Evolutionary conservation across 805 yeast species (phyloP).

Genomic region (Candida boleticola): DNA sequence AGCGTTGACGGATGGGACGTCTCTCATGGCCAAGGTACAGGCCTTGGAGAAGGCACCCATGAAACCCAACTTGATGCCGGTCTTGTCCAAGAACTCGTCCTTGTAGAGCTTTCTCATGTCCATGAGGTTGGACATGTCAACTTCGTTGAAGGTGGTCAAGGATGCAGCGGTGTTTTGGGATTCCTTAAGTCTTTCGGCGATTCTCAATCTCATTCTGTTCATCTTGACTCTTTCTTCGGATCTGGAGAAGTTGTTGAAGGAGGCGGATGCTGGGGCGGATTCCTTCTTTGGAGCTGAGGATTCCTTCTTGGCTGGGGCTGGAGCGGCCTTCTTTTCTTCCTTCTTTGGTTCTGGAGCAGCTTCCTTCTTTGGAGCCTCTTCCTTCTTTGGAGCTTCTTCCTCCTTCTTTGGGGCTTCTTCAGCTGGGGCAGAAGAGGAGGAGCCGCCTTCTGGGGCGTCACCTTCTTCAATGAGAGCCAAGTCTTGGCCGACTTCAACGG

Average conservation of each 20-base stretch:
- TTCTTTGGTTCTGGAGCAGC: slow-evolving; percentile 24
- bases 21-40: slow-evolving; percentile 86
- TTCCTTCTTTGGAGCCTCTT: slow-evolving; percentile 25
- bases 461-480: slow-evolving; percentile 82
- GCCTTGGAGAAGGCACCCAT: slow-evolving; percentile 99
- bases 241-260: slow-evolving; percentile 63
- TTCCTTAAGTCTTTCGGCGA: slow-evolving; percentile 98
- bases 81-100: slow-evolving; percentile 91
- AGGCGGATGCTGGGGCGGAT: slow-evolving; percentile 28
- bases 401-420: slow-evolving; percentile 15
- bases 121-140: slow-evolving; percentile 89
- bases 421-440: slow-evolving; percentile 34
- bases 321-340: slow-evolving; percentile 26
- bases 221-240: slow-evolving; percentile 89
- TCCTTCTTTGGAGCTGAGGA: slow-evolving; percentile 23
- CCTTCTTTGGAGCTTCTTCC: slow-evolving; percentile 24
- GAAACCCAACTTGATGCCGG: slow-evolving; percentile 94
- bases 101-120: slow-evolving; percentile 95
- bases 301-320: slow-evolving; percentile 21
- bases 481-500: slow-evolving; percentile 95
- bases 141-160: slow-evolving; percentile 96
- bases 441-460: slow-evolving; percentile 61
- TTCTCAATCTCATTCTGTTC: slow-evolving; percentile 99
- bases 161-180: slow-evolving; percentile 99
- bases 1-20: slow-evolving; percentile 92